Evolutionary conservation across 192 early-diverging fungal species (phyloP).

Genomic region (Gigaspora rosea): DNA sequence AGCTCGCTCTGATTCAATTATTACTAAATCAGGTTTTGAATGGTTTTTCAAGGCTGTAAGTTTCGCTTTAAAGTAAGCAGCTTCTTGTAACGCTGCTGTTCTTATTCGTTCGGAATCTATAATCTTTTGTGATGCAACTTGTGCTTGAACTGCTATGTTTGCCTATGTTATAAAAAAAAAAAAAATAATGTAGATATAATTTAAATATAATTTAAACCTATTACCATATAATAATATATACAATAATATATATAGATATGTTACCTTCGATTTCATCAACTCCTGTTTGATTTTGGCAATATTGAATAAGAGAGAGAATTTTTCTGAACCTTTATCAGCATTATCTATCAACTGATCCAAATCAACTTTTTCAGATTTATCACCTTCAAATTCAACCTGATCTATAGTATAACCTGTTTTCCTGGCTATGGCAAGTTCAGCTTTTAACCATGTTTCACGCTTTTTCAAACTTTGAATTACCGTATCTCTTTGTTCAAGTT

Average conservation of each 20-base stretch:
- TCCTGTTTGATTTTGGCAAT: conserved; percentile 52
- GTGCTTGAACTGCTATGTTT: conserved; percentile 38
- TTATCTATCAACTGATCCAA: conserved; percentile 41
- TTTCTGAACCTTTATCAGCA: conserved; percentile 48
- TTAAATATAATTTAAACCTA: neutral
- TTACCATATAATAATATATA: neutral
- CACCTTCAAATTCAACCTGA: conserved; percentile 34
- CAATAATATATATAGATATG: neutral
- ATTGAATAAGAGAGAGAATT: conserved; percentile 46
- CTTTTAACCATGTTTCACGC: conserved; percentile 50
- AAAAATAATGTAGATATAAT: neutral
- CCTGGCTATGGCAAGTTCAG: conserved; percentile 44
- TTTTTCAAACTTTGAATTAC: conserved; percentile 39
- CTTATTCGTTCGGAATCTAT: conserved; percentile 46
- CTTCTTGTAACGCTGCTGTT: conserved; percentile 55
- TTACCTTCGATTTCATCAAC: conserved; percentile 42
- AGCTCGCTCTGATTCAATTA: conserved; percentile 48
- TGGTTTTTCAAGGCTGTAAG: conserved; percentile 48
- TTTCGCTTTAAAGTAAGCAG: conserved; percentile 54
- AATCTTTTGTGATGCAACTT: conserved; percentile 31
- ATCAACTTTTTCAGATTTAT: conserved; percentile 7
- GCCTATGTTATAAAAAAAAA: conserved; percentile 28
- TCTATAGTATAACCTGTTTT: conserved; percentile 32
- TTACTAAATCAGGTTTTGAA: conserved; percentile 37
- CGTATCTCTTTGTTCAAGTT: conserved; percentile 34